Evolutionary conservation across 768 basidiomycete genomes (phyloP).

Genomic region (Trametes cingulata): DNA sequence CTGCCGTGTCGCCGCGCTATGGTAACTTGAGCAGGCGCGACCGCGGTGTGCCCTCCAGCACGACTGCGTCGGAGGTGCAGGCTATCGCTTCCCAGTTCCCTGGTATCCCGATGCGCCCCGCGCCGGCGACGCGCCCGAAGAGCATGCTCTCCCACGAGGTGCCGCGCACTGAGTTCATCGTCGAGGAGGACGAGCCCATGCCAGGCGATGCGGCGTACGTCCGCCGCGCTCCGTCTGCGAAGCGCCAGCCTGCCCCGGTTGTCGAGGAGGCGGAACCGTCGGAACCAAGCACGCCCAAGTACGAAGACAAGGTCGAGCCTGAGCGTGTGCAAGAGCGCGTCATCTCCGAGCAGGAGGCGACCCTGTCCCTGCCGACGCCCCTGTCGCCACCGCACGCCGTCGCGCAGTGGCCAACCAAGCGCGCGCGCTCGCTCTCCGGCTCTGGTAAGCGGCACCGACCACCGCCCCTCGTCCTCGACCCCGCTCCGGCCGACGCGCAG

Average conservation of each 20-base stretch:
- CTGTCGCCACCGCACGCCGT: slow-evolving; percentile 12
- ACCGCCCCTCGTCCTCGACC: neutral
- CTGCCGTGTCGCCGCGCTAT: neutral
- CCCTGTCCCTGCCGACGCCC: slow-evolving; percentile 21
- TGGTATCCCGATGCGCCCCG: slow-evolving; percentile 41
- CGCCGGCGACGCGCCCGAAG: slow-evolving; percentile 25
- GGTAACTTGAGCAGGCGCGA: slow-evolving; percentile 19
- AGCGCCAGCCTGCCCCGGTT: slow-evolving; percentile 9
- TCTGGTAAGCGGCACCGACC: neutral
- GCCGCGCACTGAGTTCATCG: slow-evolving; percentile 9
- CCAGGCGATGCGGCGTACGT: neutral
- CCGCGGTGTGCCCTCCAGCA: slow-evolving; percentile 29
- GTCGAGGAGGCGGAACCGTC: neutral
- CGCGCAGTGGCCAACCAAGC: neutral
- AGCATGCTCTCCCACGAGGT: slow-evolving; percentile 19
- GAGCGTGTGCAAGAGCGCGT: neutral
- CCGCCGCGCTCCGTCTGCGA: neutral
- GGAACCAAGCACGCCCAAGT: neutral
- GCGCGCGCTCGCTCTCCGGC: neutral
- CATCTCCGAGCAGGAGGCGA: slow-evolving; percentile 13
- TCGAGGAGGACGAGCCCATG: slow-evolving; percentile 1
- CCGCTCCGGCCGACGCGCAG: neutral
- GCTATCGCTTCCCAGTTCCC: slow-evolving; percentile 59
- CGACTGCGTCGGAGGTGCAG: slow-evolving; percentile 47
- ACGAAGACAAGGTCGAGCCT: neutral